Evolutionary conservation across 306 rosid species (phyloP).

Genomic region (Cicer judaicum): DNA sequence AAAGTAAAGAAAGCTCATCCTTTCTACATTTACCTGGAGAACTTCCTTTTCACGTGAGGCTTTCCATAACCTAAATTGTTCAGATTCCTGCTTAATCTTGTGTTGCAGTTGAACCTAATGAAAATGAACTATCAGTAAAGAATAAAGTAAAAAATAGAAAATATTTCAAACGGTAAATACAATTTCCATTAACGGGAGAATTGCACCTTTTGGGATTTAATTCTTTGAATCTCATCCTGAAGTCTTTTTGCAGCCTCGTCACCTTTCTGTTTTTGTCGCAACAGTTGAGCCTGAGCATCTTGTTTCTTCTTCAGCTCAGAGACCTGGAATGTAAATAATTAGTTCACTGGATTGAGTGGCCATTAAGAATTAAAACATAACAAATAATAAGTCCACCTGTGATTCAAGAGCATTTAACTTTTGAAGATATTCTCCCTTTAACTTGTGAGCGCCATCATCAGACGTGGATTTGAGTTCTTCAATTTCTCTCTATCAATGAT

Average conservation of each 20-base stretch:
- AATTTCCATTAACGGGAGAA: background rate
- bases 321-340: conserved; percentile 65
- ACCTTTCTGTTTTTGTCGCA: conserved; percentile 91
- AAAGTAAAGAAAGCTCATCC: background rate
- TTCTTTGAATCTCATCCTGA: conserved; percentile 96
- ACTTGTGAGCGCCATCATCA: conserved; percentile 84
- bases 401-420: conserved; percentile 85
- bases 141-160: background rate
- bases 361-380: conserved; percentile 25
- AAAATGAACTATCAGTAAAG: conserved; percentile 24
- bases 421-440: conserved; percentile 88
- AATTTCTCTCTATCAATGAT: conserved; percentile 74
- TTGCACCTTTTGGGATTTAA: conserved; percentile 85
- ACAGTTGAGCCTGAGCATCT: conserved; percentile 90
- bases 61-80: conserved; percentile 96
- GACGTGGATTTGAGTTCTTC: conserved; percentile 75
- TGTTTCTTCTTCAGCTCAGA: conserved; percentile 88
- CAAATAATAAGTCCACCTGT: conserved; percentile 61
- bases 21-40: conserved; percentile 71
- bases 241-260: conserved; percentile 91
- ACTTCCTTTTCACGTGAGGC: conserved; percentile 95
- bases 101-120: conserved; percentile 91
- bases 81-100: conserved; percentile 96
- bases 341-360: conserved; percentile 35
- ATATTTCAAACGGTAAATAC: conserved; percentile 6